These are phyloP conservation scores for Echium plantagineum DNA, from an alignment of 257 asterid genomes.

Conservation along the genomic window DNA sequence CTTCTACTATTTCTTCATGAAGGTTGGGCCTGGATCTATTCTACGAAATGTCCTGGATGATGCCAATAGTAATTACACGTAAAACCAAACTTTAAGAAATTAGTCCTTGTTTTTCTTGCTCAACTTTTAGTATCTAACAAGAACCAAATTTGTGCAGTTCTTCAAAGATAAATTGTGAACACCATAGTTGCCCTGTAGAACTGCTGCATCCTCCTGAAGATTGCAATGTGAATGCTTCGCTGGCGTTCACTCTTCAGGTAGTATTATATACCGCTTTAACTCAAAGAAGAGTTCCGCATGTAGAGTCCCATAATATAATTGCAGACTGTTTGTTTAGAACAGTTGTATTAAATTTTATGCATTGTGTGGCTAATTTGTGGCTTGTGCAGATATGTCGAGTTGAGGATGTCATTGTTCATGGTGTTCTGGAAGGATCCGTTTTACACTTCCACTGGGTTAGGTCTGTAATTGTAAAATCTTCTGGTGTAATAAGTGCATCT, in stretches of 20 bases:
- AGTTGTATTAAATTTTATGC: background rate
- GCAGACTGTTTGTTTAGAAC: background rate
- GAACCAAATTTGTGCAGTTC: constrained; percentile 25
- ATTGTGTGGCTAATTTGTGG: constrained; percentile 1
- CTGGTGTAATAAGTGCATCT: constrained; percentile 76
- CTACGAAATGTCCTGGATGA: constrained; percentile 63
- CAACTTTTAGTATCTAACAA: constrained; percentile 1
- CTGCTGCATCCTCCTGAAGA: constrained; percentile 84
- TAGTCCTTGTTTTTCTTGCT: constrained; percentile 5
- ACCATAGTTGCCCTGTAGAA: constrained; percentile 52
- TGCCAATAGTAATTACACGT: constrained; percentile 45
- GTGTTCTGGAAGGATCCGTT: constrained; percentile 66
- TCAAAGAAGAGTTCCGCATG: constrained; percentile 22
- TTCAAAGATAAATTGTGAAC: constrained; percentile 45
- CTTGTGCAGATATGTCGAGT: constrained; percentile 76
- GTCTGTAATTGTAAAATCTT: constrained; percentile 43
- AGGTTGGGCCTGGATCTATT: constrained; percentile 87
- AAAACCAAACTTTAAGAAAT: constrained; percentile 18
- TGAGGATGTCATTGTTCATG: constrained; percentile 64
- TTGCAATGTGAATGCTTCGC: constrained; percentile 77
- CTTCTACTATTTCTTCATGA: constrained; percentile 11
- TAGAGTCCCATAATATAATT: background rate
- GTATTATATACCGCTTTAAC: constrained; percentile 26
- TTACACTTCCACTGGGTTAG: constrained; percentile 82
- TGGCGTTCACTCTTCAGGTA: constrained; percentile 89